phyloP scores from a whole-genome alignment of 768 basidiomycete genomes.

The Boletales sp. region DNA sequence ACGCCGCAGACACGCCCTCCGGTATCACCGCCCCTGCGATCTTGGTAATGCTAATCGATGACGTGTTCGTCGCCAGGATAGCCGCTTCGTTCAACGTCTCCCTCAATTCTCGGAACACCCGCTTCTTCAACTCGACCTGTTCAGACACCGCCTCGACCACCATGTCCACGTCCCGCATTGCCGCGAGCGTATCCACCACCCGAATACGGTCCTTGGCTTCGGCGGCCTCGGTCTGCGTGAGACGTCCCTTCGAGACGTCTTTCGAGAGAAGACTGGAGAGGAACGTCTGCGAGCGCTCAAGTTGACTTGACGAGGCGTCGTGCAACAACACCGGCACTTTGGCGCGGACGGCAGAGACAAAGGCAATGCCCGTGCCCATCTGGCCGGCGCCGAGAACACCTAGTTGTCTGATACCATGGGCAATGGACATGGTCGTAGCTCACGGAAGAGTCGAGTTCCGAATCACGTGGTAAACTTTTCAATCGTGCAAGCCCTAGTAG shows the following conservation, averaged over 20 bases:
- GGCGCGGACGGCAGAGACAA: slow-evolving; percentile 81
- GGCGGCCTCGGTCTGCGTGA: slow-evolving; percentile 65
- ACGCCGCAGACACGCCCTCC: slow-evolving; percentile 51
- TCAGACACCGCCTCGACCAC: slow-evolving; percentile 95
- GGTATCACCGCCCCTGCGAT: slow-evolving; percentile 80
- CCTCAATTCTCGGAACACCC: slow-evolving; percentile 70
- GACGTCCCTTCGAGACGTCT: slow-evolving; percentile 80
- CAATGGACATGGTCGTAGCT: slow-evolving; percentile 34
- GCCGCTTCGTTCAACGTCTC: slow-evolving; percentile 64
- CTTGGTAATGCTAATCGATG: slow-evolving; percentile 92
- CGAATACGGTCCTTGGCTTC: slow-evolving; percentile 66
- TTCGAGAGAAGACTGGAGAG: slow-evolving; percentile 84
- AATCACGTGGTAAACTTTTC: slow-evolving; percentile 19
- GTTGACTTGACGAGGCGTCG: slow-evolving; percentile 72
- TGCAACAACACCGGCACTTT: slow-evolving; percentile 83
- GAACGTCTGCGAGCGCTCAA: slow-evolving; percentile 66
- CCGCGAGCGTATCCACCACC: slow-evolving; percentile 57
- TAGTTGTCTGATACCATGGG: slow-evolving; percentile 70
- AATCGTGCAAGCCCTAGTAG: slow-evolving; percentile 9
- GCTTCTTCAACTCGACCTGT: slow-evolving; percentile 69
- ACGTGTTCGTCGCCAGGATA: slow-evolving; percentile 90
- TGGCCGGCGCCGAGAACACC: slow-evolving; percentile 84
- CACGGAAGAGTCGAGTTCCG: slow-evolving; percentile 1
- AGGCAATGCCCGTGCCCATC: slow-evolving; percentile 91
- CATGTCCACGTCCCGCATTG: slow-evolving; percentile 80